Evolutionary conservation across 768 basidiomycete species (phyloP).

Genomic region (Clitopilus hobsonii): DNA sequence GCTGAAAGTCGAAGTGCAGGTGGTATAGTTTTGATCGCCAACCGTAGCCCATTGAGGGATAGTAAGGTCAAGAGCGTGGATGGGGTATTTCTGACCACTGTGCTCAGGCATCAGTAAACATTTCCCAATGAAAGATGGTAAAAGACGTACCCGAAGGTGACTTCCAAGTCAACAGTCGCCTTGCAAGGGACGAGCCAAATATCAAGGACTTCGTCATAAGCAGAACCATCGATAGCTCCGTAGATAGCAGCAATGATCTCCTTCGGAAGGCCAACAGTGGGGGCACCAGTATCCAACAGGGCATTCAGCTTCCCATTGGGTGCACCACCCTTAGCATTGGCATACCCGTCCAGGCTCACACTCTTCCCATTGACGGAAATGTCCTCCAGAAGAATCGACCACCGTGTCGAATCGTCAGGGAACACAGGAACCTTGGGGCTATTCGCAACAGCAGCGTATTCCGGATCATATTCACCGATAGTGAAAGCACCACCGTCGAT

Average conservation of each 20-base stretch:
- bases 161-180: slow-evolving; percentile 24
- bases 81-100: slow-evolving; percentile 27
- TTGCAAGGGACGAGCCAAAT: slow-evolving; percentile 37
- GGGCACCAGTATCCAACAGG: slow-evolving; percentile 41
- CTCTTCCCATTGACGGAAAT: slow-evolving; percentile 28
- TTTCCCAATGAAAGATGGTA: slow-evolving; percentile 14
- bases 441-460: slow-evolving; percentile 22
- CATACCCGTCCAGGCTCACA: slow-evolving; percentile 16
- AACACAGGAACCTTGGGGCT: slow-evolving; percentile 27
- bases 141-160: slow-evolving; percentile 32
- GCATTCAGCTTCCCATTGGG: slow-evolving; percentile 26
- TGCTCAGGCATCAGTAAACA: not conserved
- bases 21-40: slow-evolving; percentile 27
- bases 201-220: slow-evolving; percentile 20
- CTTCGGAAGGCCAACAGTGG: slow-evolving; percentile 28
- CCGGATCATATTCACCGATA: slow-evolving; percentile 36
- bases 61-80: slow-evolving; percentile 42
- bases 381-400: slow-evolving; percentile 37
- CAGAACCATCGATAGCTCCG: slow-evolving; percentile 28
- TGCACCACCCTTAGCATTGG: slow-evolving; percentile 22
- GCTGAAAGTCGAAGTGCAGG: slow-evolving; percentile 31
- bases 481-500: slow-evolving; percentile 35
- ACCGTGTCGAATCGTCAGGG: slow-evolving; percentile 28
- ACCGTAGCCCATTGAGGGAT: slow-evolving; percentile 20
- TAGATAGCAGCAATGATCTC: slow-evolving; percentile 33